Percentiles rank a stretch among this genome's conserved stretches.
These are phyloP conservation scores for Calonectria hawksworthii DNA, from an alignment of 2,329 filamentous ascomycete species.

Conservation along the genomic window DNA sequence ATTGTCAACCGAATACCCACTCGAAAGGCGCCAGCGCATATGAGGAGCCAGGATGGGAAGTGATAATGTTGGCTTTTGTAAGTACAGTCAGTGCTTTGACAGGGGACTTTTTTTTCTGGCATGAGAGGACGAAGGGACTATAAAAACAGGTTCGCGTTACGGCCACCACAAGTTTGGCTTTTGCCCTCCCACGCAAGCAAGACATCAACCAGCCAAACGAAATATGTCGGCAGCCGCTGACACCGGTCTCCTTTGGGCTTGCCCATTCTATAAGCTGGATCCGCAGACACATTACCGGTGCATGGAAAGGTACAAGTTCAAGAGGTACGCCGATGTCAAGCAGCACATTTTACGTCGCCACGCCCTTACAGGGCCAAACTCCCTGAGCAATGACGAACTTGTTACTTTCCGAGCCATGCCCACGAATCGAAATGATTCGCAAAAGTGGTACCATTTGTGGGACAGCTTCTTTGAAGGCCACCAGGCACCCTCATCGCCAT, in stretches of 20 bases:
- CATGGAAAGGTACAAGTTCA: not conserved
- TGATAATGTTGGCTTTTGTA: constrained; percentile 45
- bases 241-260: too few relatives aligned
- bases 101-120: constrained; percentile 16
- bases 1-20: constrained; percentile 45
- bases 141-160: too few relatives aligned
- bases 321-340: not conserved
- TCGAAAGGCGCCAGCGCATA: constrained; percentile 42
- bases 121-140: too few relatives aligned
- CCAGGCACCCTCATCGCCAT: not conserved
- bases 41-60: constrained; percentile 47
- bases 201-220: too few relatives aligned
- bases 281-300: not conserved
- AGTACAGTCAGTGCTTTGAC: constrained; percentile 32
- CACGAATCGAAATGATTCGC: not conserved
- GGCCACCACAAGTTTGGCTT: too few relatives aligned
- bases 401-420: not conserved
- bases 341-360: not conserved
- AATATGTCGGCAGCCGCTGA: too few relatives aligned
- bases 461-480: not conserved
- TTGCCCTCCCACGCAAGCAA: too few relatives aligned
- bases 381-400: not conserved
- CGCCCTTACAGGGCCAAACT: not conserved
- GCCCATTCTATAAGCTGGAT: not conserved
- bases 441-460: not conserved